A percentile compares a stretch with the other conserved stretches of the same genome.
These are phyloP conservation scores for Hysterium pulicare DNA, from an alignment of 2,329 filamentous ascomycete species.

Conservation along the genomic window DNA sequence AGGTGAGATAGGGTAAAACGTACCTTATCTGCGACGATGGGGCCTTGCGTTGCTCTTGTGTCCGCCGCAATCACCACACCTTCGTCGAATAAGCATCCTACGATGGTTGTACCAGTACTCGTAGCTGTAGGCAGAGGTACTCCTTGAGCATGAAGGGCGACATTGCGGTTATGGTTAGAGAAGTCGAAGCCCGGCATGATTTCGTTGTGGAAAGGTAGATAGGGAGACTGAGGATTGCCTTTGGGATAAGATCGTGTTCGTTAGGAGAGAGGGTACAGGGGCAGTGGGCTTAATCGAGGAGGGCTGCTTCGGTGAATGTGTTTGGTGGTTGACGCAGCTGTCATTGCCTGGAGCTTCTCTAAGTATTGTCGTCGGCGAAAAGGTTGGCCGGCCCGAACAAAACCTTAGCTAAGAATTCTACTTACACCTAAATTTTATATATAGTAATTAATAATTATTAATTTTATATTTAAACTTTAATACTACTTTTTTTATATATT, in stretches of 20 bases:
- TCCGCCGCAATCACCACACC: conserved; percentile 98
- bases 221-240: conserved; percentile 1
- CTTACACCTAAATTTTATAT: background rate
- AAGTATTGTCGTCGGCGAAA: background rate
- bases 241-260: background rate
- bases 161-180: conserved; percentile 99
- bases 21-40: conserved; percentile 97
- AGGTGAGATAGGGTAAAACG: conserved; percentile 8
- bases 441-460: too few relatives aligned
- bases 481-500: too few relatives aligned
- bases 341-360: conserved; percentile 2
- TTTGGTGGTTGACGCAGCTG: conserved; percentile 1
- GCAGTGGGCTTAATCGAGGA: too few relatives aligned
- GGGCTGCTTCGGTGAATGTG: too few relatives aligned
- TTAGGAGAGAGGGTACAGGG: background rate
- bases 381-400: background rate
- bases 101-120: conserved; percentile 97
- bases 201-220: conserved; percentile 1
- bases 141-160: conserved; percentile 87
- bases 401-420: background rate
- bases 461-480: too few relatives aligned
- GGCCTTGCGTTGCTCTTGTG: conserved; percentile 92
- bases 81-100: conserved; percentile 93
- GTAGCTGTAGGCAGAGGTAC: conserved; percentile 96
- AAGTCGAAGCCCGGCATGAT: conserved; percentile 98